A percentile compares a stretch with the other conserved stretches of the same genome.
These are phyloP conservation scores for Thermochaetoides thermophila DNA, from an alignment of 495 filamentous ascomycete species.

Conservation along the genomic window DNA sequence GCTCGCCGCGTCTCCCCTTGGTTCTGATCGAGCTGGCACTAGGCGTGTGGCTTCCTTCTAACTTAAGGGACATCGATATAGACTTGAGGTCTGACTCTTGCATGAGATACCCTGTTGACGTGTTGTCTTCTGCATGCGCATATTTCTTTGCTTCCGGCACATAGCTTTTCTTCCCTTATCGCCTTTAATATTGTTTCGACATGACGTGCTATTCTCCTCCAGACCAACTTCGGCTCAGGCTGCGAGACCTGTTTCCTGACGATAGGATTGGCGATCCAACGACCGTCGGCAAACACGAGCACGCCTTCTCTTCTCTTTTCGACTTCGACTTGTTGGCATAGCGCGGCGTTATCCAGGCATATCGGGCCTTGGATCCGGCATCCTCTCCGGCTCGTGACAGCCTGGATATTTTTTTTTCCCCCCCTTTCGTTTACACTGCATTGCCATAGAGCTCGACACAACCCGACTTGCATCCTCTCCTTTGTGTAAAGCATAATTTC, in stretches of 20 bases:
- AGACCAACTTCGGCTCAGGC: neutral
- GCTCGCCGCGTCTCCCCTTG: slow-evolving; percentile 38
- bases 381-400: slow-evolving; percentile 9
- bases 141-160: too few species aligned
- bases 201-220: neutral
- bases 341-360: slow-evolving; percentile 14
- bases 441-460: slow-evolving; percentile 8
- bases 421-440: slow-evolving; percentile 9
- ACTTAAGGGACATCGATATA: too few species aligned
- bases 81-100: too few species aligned
- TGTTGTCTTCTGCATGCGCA: too few species aligned
- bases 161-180: too few species aligned
- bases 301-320: slow-evolving; percentile 5
- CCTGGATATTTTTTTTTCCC: slow-evolving; percentile 9
- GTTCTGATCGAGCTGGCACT: slow-evolving; percentile 37
- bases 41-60: slow-evolving; percentile 65
- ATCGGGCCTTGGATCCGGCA: slow-evolving; percentile 16
- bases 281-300: slow-evolving; percentile 12
- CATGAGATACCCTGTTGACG: too few species aligned
- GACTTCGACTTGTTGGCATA: slow-evolving; percentile 17
- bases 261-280: slow-evolving; percentile 13
- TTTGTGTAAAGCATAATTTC: too few species aligned
- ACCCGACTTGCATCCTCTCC: too few species aligned
- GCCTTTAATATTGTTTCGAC: slow-evolving; percentile 1
- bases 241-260: slow-evolving; percentile 1